These are phyloP conservation scores for Colletotrichum truncatum DNA, from an alignment of 2,329 filamentous ascomycete genomes.

Conservation along the genomic window DNA sequence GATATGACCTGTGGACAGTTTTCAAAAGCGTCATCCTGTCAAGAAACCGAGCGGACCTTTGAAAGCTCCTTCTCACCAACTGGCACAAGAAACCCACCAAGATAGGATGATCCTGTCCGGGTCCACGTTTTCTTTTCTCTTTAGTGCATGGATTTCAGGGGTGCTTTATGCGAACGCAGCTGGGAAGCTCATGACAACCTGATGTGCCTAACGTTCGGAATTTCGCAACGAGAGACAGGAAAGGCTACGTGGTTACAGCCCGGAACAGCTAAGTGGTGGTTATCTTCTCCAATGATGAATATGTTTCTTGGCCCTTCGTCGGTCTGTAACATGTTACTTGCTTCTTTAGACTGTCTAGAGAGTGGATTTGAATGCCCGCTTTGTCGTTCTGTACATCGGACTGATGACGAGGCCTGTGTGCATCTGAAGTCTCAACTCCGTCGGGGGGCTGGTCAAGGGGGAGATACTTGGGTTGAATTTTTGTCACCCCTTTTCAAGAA, in stretches of 20 bases:
- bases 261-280: not conserved
- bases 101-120: not conserved
- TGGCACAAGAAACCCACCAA: not conserved
- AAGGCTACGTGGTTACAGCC: not conserved
- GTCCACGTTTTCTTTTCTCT: not conserved
- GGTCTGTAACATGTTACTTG: not conserved
- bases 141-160: not conserved
- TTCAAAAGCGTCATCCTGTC: not conserved
- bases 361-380: not conserved
- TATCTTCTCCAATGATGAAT: no score
- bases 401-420: not conserved
- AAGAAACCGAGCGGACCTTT: not conserved
- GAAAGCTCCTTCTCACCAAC: slow-evolving; percentile 7
- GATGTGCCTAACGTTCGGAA: slow-evolving; percentile 2
- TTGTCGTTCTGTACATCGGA: not conserved
- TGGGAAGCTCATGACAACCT: not conserved
- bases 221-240: not conserved
- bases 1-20: not conserved
- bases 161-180: not conserved
- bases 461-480: not conserved
- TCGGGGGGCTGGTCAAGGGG: not conserved
- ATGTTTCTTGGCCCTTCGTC: not conserved
- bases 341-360: slow-evolving; percentile 7
- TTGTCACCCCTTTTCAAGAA: not conserved
- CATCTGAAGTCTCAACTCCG: slow-evolving; percentile 11